These are phyloP conservation scores for Penicillium sp. DNA, from an alignment of 2,329 filamentous ascomycete genomes.

Conservation along the genomic window DNA sequence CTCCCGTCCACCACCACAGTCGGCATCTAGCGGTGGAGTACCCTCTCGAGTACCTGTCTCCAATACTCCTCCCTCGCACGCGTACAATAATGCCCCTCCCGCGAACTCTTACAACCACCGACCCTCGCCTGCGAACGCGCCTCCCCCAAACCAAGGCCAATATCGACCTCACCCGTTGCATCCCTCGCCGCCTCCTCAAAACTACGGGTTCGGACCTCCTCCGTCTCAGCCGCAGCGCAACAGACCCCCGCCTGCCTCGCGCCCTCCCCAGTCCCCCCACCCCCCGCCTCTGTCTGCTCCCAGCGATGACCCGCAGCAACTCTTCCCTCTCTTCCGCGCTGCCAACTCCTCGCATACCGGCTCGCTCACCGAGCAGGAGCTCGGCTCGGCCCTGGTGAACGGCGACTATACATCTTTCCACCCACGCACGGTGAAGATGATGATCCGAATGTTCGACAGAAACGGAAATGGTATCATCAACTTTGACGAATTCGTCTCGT, in stretches of 20 bases:
- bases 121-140: conserved; percentile 24
- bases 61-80: conserved; percentile 26
- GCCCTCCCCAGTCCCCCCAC: conserved; percentile 68
- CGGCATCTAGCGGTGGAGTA: conserved; percentile 25
- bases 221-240: conserved; percentile 57
- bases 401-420: conserved; percentile 96
- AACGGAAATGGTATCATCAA: conserved; percentile 87
- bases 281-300: conserved; percentile 54
- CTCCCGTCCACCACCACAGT: conserved; percentile 30
- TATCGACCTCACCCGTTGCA: conserved; percentile 42
- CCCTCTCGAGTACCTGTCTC: conserved; percentile 35
- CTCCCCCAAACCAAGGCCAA: conserved; percentile 21
- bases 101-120: conserved; percentile 28
- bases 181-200: conserved; percentile 49
- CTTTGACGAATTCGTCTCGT: conserved; percentile 92
- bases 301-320: conserved; percentile 59
- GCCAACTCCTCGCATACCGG: conserved; percentile 81
- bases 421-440: conserved; percentile 91
- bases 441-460: conserved; percentile 99
- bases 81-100: conserved; percentile 23
- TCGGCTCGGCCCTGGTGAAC: conserved; percentile 89
- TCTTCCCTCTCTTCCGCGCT: conserved; percentile 84
- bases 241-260: conserved; percentile 60
- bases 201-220: conserved; percentile 56
- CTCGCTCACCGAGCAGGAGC: conserved; percentile 81